Evolutionary conservation across 1,139 yeast species (phyloP).

Genomic region (Petasospora fabianii): DNA sequence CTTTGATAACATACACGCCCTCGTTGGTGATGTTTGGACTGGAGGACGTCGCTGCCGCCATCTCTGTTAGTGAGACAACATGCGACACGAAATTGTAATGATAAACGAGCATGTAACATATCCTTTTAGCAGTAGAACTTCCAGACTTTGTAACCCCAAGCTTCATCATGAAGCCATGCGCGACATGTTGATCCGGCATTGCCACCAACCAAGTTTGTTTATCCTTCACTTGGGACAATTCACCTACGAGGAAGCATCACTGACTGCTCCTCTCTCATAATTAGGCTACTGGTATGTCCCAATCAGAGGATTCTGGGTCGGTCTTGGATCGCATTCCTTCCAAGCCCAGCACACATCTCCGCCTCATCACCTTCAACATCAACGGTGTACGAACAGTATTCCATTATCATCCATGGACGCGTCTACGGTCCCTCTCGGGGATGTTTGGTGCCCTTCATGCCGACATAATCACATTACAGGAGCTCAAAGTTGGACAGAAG

Average conservation of each 20-base stretch:
- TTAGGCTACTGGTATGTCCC: too few relatives aligned
- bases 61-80: constrained; percentile 1
- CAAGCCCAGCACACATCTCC: constrained; percentile 15
- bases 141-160: too few relatives aligned
- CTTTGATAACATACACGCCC: constrained; percentile 28
- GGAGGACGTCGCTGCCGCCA: neutral
- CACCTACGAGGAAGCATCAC: too few relatives aligned
- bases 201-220: too few relatives aligned
- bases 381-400: constrained; percentile 80
- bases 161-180: too few relatives aligned
- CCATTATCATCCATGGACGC: constrained; percentile 81
- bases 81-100: neutral
- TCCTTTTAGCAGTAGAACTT: too few relatives aligned
- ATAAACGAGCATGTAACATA: neutral
- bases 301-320: neutral
- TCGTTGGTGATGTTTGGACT: constrained; percentile 8
- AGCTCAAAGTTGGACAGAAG: constrained; percentile 61
- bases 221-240: too few relatives aligned
- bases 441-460: constrained; percentile 58
- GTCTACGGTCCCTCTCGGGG: constrained; percentile 42
- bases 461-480: constrained; percentile 82
- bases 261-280: too few relatives aligned
- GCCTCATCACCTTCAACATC: constrained; percentile 75
- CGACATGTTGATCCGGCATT: too few relatives aligned
- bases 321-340: constrained; percentile 16